A percentile compares a stretch with the other conserved stretches of the same genome.
phyloP scores from a whole-genome alignment of 768 basidiomycete species.

The Sporobolomyces roseus region DNA sequence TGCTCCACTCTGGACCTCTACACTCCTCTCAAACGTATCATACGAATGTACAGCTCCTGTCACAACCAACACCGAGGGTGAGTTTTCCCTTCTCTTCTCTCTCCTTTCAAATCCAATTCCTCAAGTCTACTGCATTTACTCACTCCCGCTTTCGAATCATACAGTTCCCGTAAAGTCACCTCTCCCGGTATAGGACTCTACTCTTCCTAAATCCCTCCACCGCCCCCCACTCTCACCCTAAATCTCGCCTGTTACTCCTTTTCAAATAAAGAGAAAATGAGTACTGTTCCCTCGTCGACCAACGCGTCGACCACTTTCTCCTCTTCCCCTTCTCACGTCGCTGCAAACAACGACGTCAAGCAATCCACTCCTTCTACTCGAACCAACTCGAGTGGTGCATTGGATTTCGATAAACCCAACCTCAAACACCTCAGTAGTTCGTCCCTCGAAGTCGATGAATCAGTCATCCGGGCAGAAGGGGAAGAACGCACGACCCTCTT shows the following conservation, averaged over 20 bases:
- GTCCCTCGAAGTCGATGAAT: conserved; percentile 37
- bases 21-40: neutral
- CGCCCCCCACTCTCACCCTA: neutral
- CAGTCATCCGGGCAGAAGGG: conserved; percentile 45
- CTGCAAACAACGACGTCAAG: neutral
- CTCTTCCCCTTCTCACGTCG: neutral
- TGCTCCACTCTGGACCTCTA: neutral
- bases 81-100: neutral
- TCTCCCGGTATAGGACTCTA: conserved; percentile 27
- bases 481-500: conserved; percentile 61
- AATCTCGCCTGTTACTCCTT: neutral
- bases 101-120: neutral
- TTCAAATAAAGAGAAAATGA: conserved; percentile 1
- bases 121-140: neutral
- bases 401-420: conserved; percentile 31
- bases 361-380: conserved; percentile 18
- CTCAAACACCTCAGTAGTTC: conserved; percentile 31
- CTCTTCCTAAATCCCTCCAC: neutral
- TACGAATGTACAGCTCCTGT: conserved; percentile 18
- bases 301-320: neutral
- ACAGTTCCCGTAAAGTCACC: conserved; percentile 29
- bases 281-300: neutral
- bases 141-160: neutral
- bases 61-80: conserved; percentile 36
- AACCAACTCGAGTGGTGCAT: conserved; percentile 26